These are phyloP conservation scores for Pezicula rhizophila DNA, from an alignment of 2,329 filamentous ascomycete genomes.

Conservation along the genomic window DNA sequence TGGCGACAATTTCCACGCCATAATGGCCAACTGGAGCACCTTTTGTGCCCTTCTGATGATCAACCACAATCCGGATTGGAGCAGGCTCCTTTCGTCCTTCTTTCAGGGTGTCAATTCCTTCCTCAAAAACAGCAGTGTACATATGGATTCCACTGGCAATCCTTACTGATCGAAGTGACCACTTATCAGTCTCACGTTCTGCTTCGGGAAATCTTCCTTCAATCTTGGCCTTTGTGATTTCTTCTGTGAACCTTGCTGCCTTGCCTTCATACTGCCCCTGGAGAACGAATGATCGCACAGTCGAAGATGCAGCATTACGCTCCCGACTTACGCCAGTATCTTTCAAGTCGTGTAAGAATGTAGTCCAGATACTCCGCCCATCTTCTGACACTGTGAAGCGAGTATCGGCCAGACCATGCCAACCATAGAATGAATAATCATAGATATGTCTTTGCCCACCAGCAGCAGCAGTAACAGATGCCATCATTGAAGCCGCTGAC, in stretches of 20 bases:
- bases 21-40: constrained; percentile 60
- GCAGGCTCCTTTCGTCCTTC: constrained; percentile 63
- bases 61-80: constrained; percentile 65
- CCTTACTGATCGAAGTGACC: constrained; percentile 69
- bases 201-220: constrained; percentile 77
- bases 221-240: constrained; percentile 78
- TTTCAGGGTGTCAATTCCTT: constrained; percentile 54
- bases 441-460: constrained; percentile 52
- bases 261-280: constrained; percentile 73
- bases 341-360: constrained; percentile 55
- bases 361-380: constrained; percentile 61
- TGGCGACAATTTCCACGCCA: constrained; percentile 65
- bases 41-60: constrained; percentile 61
- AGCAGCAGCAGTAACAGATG: constrained; percentile 57
- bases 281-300: constrained; percentile 64
- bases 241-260: constrained; percentile 72
- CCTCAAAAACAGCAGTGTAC: constrained; percentile 67
- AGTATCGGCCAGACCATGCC: constrained; percentile 62
- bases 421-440: constrained; percentile 71
- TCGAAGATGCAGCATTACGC: constrained; percentile 44
- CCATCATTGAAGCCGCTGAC: constrained; percentile 55
- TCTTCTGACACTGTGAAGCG: constrained; percentile 68
- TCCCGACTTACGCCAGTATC: constrained; percentile 44
- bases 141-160: constrained; percentile 53
- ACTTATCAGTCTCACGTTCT: constrained; percentile 76